Conservation (phyloP, 805 yeast species). For the Metschnikowia vanudenii region DNA sequence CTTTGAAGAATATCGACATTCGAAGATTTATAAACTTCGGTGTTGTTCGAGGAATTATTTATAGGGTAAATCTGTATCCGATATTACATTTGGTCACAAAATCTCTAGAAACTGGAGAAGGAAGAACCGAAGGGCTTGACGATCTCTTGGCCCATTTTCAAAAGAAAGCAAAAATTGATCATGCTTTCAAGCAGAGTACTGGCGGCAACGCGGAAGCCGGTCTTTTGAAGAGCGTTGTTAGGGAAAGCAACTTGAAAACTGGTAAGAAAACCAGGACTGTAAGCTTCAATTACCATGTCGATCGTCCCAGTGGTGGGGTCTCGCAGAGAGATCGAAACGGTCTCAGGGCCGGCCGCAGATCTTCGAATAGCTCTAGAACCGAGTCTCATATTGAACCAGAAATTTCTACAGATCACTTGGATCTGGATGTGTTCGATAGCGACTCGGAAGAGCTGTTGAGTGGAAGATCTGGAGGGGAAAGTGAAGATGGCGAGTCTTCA, state of each 20-base stretch:
- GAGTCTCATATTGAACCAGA: neutral
- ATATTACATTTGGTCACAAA: constrained; percentile 44
- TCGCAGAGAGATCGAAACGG: neutral
- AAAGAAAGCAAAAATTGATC: constrained; percentile 5
- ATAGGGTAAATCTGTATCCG: constrained; percentile 78
- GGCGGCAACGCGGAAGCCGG: constrained; percentile 7
- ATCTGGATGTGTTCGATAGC: constrained; percentile 18
- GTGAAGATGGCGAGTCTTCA: neutral
- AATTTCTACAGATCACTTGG: constrained; percentile 5
- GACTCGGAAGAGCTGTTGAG: constrained; percentile 17
- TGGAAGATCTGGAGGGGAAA: neutral
- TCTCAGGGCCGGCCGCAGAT: neutral
- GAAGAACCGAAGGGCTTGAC: constrained; percentile 11
- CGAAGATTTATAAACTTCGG: constrained; percentile 88
- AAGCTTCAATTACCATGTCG: constrained; percentile 32
- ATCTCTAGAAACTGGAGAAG: constrained; percentile 29
- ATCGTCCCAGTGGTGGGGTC: constrained; percentile 4
- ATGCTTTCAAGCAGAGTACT: neutral
- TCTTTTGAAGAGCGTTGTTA: constrained; percentile 15
- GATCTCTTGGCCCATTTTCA: constrained; percentile 14
- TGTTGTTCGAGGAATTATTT: constrained; percentile 72
- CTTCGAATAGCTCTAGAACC: neutral
- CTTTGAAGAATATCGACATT: constrained; percentile 67
- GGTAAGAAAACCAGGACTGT: constrained; percentile 30
- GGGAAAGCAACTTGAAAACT: constrained; percentile 20